Evolutionary conservation across 768 basidiomycete species (phyloP), one percentile per base, ranked within the genome.

Genomic region (Mycena epipterygia): DNA sequence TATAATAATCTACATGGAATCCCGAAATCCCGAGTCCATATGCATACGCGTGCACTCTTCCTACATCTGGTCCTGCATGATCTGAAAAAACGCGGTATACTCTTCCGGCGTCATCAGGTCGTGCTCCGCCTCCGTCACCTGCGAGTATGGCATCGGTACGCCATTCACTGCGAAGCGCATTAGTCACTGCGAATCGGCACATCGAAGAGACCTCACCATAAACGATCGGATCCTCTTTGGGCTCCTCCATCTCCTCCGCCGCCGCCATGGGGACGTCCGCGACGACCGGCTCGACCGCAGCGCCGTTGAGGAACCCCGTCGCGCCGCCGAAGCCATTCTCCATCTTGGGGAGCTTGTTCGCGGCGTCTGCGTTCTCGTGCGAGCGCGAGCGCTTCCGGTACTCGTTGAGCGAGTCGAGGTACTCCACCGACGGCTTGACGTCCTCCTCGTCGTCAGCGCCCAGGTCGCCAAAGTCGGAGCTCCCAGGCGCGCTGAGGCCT

Each of bases 91-190:
- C 37, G 89, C 89, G 33, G 91, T 90, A 77, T 97, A 97, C 80
- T 98, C 96, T 64, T 97, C 96, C 2, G 94, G 91, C 5, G 94
- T 95, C 96, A 98, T 98, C 74, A 91, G 77, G 53, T 96, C 96
- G 75, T 96, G 93, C 77, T 97, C 93, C 73, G 96, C 97, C 75
- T 98, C 96, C 3, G 94, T 97, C 48, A 99, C 89, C 71, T 91
- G 85, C 5, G 91, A 93, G 75, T 94, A 92, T 9, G 89, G 86
- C 74, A 94, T 90, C 23, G 89, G 85, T 44, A 85, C 82, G 17
- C 96, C 95, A 68, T 91, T 91, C 29, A 98, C 96, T 95, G 71
- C 46, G 66, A 48, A 27, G 12, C 48, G 9, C 27, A 33, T 68
- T 27, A 65, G 71, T 21, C 5, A 30, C 21, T 4, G 41, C 19